Evolutionary conservation across 257 asterid species (phyloP).

Genomic region (Petunia axillaris): DNA sequence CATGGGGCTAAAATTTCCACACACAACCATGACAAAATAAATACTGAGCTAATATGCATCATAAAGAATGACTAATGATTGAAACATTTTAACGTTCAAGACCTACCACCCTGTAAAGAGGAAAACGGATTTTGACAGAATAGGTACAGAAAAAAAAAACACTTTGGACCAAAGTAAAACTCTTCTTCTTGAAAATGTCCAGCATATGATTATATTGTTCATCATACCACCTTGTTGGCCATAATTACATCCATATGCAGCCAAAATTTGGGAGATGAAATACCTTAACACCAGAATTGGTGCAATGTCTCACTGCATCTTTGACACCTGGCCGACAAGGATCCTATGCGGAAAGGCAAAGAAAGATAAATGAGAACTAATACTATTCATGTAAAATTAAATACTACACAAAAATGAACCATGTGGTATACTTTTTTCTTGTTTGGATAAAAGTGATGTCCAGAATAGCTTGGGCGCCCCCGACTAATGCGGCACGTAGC

Average conservation of each 20-base stretch:
- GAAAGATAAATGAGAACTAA: constrained; percentile 20
- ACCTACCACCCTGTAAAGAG: background rate
- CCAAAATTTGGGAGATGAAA: constrained; percentile 27
- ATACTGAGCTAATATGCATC: background rate
- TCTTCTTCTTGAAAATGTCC: background rate
- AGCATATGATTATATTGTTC: background rate
- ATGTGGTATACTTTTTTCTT: background rate
- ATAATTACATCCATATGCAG: constrained; percentile 3
- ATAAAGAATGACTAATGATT: background rate
- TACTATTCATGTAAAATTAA: background rate
- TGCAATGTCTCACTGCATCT: constrained; percentile 87
- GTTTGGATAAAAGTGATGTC: background rate
- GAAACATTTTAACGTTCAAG: constrained; percentile 10
- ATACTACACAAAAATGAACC: constrained; percentile 9
- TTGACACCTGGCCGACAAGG: constrained; percentile 99
- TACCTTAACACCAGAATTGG: constrained; percentile 93
- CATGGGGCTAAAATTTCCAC: background rate
- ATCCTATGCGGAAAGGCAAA: constrained; percentile 55
- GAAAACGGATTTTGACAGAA: constrained; percentile 6
- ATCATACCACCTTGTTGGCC: constrained; percentile 12
- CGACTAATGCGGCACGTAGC: background rate
- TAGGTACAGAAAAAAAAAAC: background rate
- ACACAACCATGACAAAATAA: constrained; percentile 1
- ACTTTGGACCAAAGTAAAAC: constrained; percentile 4
- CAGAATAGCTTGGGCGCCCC: background rate